phyloP scores from a whole-genome alignment of 1,284 basidiomycete genomes.

The Leccinum solheimii region DNA sequence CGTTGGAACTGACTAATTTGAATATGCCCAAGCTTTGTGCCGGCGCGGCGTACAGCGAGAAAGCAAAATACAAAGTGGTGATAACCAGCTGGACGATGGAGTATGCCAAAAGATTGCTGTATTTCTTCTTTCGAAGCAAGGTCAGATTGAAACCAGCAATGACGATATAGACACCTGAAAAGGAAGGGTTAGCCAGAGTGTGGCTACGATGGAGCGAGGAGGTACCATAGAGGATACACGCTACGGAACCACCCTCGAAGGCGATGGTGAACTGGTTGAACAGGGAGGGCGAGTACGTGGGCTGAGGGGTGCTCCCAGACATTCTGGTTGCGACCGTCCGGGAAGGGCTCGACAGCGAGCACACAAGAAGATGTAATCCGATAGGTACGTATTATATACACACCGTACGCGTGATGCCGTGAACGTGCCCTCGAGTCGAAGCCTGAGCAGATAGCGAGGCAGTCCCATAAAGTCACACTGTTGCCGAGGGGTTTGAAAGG shows the following conservation, averaged over 20 bases:
- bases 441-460: neutral
- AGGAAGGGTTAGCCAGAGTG: neutral
- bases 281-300: conserved; percentile 12
- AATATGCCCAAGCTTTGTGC: conserved; percentile 17
- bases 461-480: neutral
- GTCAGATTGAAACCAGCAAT: conserved; percentile 17
- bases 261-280: conserved; percentile 19
- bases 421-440: neutral
- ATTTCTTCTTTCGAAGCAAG: conserved; percentile 21
- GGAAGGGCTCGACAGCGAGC: neutral
- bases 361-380: neutral
- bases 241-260: conserved; percentile 21
- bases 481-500: neutral
- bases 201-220: neutral
- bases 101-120: conserved; percentile 17
- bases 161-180: conserved; percentile 22
- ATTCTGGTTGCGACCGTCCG: conserved; percentile 8
- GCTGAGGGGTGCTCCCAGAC: conserved; percentile 9
- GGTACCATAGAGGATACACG: conserved; percentile 22
- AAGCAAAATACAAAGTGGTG: conserved; percentile 22
- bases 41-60: conserved; percentile 19
- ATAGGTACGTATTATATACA: conserved; percentile 6
- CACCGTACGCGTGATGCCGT: neutral
- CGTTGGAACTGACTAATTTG: conserved; percentile 10
- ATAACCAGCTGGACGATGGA: conserved; percentile 18